phyloP scores from a whole-genome alignment of 2,329 filamentous ascomycete genomes.

The Colletotrichum melonis region DNA sequence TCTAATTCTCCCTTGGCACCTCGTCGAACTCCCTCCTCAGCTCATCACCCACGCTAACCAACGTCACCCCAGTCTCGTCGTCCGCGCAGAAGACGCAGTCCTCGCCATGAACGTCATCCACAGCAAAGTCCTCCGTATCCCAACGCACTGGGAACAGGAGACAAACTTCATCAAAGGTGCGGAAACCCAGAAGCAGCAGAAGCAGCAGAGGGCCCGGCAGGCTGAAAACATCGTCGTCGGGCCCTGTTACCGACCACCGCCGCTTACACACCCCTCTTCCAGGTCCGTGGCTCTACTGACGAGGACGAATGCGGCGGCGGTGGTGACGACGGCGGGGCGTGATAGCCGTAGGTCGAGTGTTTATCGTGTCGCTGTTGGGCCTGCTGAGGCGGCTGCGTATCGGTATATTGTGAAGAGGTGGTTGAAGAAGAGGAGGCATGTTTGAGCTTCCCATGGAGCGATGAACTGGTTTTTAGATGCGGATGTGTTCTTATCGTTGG shows the following conservation, averaged over 20 bases:
- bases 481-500: neutral
- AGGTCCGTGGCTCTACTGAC: conserved; percentile 35
- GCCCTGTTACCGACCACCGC: neutral
- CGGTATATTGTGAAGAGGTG: neutral
- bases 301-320: neutral
- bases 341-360: neutral
- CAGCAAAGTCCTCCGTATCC: conserved; percentile 66
- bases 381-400: neutral
- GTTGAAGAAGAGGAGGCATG: neutral
- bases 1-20: neutral
- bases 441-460: neutral
- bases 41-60: neutral
- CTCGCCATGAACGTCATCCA: conserved; percentile 96
- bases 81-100: conserved; percentile 89
- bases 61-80: conserved; percentile 64
- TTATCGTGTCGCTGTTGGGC: too few relatives aligned
- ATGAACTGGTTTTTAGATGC: neutral
- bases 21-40: neutral
- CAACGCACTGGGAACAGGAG: conserved; percentile 32
- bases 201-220: neutral
- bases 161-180: conserved; percentile 34
- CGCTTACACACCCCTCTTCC: conserved; percentile 21
- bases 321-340: too few relatives aligned
- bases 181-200: neutral
- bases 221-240: neutral